Conservation (phyloP, 805 yeast genomes). For the Cyberlindnera americana region DNA sequence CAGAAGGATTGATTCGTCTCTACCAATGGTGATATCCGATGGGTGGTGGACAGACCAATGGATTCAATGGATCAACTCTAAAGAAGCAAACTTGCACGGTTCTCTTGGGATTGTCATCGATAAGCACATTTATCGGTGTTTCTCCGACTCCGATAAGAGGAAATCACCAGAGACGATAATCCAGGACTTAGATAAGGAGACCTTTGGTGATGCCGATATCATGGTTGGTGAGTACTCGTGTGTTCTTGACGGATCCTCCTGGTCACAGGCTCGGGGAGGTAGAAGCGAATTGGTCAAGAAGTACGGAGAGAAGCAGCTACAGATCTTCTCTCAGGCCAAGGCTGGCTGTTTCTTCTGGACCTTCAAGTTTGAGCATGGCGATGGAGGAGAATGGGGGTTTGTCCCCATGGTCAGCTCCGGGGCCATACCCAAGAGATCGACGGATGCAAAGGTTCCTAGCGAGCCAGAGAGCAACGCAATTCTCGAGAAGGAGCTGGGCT, state of each 20-base stretch:
- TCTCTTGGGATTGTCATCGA: conserved; percentile 69
- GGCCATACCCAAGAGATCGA: conserved; percentile 39
- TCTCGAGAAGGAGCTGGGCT: conserved; percentile 34
- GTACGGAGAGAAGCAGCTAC: conserved; percentile 57
- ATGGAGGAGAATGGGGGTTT: conserved; percentile 97
- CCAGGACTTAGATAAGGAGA: conserved; percentile 47
- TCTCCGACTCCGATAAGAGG: conserved; percentile 65
- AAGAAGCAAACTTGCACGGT: conserved; percentile 36
- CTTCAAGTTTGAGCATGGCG: conserved; percentile 77
- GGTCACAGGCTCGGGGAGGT: conserved; percentile 50
- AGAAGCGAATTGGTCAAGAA: conserved; percentile 54
- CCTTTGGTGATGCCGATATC: conserved; percentile 55
- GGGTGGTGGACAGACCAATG: conserved; percentile 91
- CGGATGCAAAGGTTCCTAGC: conserved; percentile 33
- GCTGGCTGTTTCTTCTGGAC: conserved; percentile 91
- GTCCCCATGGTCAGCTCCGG: conserved; percentile 68
- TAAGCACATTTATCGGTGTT: conserved; percentile 83
- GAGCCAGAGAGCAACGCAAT: conserved; percentile 39
- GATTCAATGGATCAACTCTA: conserved; percentile 53
- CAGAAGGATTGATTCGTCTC: conserved; percentile 45
- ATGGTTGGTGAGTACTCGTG: conserved; percentile 90
- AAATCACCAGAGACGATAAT: conserved; percentile 66
- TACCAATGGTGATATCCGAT: conserved; percentile 83
- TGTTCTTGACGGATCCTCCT: conserved; percentile 72
- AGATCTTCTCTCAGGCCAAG: conserved; percentile 47